phyloP scores from a whole-genome alignment of 1,139 yeast species.

The Geotrichum reessii region DNA sequence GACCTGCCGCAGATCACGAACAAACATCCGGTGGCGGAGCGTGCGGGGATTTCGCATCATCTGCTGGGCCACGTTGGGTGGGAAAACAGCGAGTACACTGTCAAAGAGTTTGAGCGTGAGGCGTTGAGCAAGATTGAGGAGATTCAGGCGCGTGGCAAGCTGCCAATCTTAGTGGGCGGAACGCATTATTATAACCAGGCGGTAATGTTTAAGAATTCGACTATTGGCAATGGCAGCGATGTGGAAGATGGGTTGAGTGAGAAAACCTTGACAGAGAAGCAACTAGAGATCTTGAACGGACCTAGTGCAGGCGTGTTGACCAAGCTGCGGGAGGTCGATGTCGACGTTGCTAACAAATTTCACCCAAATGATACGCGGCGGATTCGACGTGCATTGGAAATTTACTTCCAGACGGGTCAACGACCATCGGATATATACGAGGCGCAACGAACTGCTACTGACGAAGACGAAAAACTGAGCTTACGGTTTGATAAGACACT shows the following conservation, averaged over 20 bases:
- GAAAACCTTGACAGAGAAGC: conserved; percentile 32
- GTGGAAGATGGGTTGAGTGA: background rate
- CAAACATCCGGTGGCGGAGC: conserved; percentile 77
- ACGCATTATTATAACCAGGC: conserved; percentile 89
- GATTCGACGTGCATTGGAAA: conserved; percentile 73
- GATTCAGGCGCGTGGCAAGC: conserved; percentile 61
- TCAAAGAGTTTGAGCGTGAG: conserved; percentile 74
- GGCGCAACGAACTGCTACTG: conserved; percentile 45
- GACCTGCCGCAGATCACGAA: conserved; percentile 76
- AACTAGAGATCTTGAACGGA: conserved; percentile 46
- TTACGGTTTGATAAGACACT: conserved; percentile 57
- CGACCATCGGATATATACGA: conserved; percentile 67
- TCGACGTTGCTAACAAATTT: conserved; percentile 68
- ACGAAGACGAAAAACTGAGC: conserved; percentile 13
- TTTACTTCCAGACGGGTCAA: conserved; percentile 60
- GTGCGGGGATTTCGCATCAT: conserved; percentile 74
- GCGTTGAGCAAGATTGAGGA: conserved; percentile 52
- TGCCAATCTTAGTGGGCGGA: conserved; percentile 92
- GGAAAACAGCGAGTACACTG: conserved; percentile 66
- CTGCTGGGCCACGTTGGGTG: conserved; percentile 78
- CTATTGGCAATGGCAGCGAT: conserved; percentile 30
- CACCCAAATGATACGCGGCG: conserved; percentile 89
- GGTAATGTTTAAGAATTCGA: conserved; percentile 63
- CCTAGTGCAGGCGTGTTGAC: conserved; percentile 49
- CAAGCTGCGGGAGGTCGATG: conserved; percentile 53